Evolutionary conservation across 169 alveolate species (phyloP).

Genomic region (Cystoisospora suis): DNA sequence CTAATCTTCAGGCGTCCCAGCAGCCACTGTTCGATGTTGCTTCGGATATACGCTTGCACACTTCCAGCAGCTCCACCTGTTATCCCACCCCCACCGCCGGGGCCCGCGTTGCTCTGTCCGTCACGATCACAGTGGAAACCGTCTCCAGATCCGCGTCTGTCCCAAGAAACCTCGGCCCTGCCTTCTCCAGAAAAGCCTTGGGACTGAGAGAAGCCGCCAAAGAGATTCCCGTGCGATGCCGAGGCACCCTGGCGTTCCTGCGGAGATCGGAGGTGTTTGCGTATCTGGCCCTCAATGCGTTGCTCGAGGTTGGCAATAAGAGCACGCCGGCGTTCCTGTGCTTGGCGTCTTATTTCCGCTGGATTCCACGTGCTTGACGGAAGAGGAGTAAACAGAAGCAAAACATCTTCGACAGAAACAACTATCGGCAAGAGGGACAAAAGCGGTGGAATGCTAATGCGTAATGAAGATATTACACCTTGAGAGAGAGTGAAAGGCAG

Average conservation of each 20-base stretch:
- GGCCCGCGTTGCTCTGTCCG: too few species aligned
- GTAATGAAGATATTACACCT: background rate
- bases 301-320: conserved; percentile 9
- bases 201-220: background rate
- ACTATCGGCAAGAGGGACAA: background rate
- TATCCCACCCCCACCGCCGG: conserved; percentile 24
- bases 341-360: background rate
- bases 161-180: background rate
- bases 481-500: conserved; percentile 13
- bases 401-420: background rate
- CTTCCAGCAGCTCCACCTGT: background rate
- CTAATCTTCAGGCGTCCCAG: background rate
- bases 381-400: conserved; percentile 1
- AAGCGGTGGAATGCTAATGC: conserved; percentile 29
- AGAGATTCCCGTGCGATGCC: background rate
- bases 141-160: background rate
- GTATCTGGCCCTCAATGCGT: background rate
- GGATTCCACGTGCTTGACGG: background rate
- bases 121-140: background rate
- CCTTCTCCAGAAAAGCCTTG: background rate
- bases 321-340: background rate
- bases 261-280: background rate
- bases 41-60: conserved; percentile 32
- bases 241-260: background rate
- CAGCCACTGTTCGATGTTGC: conserved; percentile 23